Percentiles rank a stretch among this genome's conserved stretches.
Conservation (phyloP, 2,329 filamentous ascomycete species). For the Cercospora zeae-maydis region DNA sequence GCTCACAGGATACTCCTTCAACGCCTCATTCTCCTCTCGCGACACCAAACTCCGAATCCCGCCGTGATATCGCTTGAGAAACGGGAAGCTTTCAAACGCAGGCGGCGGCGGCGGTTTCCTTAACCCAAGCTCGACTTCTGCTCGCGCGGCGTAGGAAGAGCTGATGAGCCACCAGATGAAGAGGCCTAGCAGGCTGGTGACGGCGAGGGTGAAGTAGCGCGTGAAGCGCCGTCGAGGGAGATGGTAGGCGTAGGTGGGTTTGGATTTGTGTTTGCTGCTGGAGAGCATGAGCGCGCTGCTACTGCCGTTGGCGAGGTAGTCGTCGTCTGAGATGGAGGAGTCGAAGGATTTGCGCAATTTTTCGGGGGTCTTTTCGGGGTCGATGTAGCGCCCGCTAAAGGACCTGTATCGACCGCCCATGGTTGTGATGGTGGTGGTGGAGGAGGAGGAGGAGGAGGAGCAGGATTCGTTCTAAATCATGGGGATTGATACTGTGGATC, state of each 20-base stretch:
- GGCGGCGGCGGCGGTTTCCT: conserved; percentile 59
- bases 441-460: neutral
- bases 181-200: conserved; percentile 66
- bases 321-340: conserved; percentile 21
- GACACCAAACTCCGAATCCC: conserved; percentile 71
- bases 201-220: conserved; percentile 70
- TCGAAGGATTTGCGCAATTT: conserved; percentile 34
- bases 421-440: neutral
- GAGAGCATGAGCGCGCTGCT: conserved; percentile 34
- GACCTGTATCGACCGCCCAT: conserved; percentile 33
- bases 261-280: conserved; percentile 19
- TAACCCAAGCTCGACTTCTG: conserved; percentile 54
- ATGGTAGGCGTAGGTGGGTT: conserved; percentile 35
- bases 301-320: conserved; percentile 33
- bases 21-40: conserved; percentile 61
- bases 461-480: neutral
- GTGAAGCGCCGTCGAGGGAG: conserved; percentile 59
- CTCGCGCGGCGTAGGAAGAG: conserved; percentile 39
- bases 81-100: conserved; percentile 82
- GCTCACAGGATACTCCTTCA: conserved; percentile 67
- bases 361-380: conserved; percentile 37
- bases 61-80: conserved; percentile 84
- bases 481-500: neutral
- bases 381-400: conserved; percentile 33
- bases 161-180: conserved; percentile 73